Evolutionary conservation across 371 early-diverging fungal species (phyloP), one percentile per base, ranked within the genome.

Genomic region (Mucor plumbeus): DNA sequence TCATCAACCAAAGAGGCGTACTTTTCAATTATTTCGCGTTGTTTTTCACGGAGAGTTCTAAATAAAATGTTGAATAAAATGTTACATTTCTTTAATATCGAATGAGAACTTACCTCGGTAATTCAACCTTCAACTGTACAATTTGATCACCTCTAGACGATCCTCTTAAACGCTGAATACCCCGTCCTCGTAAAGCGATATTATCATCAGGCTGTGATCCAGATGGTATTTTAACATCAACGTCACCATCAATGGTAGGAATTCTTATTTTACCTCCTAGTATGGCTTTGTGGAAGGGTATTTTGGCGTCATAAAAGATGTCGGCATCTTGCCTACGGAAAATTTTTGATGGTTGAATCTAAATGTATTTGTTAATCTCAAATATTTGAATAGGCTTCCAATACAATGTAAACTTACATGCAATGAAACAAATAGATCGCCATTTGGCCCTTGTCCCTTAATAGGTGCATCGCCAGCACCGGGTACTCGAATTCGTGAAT

Each of bases 241-340:
- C 94, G 62, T 95, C 93, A 43, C 98, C 97, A 72, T 94, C 94
- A 11, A 97, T 83, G 1, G 97, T 96, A 5, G 95, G 97, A 26
- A 97, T 85, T 15, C 88, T 81, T 17, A 96, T 78, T 3, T 78
- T 80, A 55, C 98, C 98, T 35, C 98, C 98, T 38, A 97, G 78
- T 5, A 95, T 74, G 2, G 97, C 97, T 2, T 85, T 91, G 38
- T 89, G 84, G 65, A 97, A 87, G 8, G 98, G 97, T 17, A 97
- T 76, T 0, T 77, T 71, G 10, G 90, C 87, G 39, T 89, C 82
- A 14, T 89, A 82, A 71, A 88, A 88, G n/a, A 97, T 81, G 68
- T 95, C 92, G 7, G 86, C 64, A 14, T 92, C 94, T 70, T 92
- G 91, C 47, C 97, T 85, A 61, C 83, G 84, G 79, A 96, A 97